Conservation (phyloP, 2,329 filamentous ascomycete genomes). For the Fusarium coicis region DNA sequence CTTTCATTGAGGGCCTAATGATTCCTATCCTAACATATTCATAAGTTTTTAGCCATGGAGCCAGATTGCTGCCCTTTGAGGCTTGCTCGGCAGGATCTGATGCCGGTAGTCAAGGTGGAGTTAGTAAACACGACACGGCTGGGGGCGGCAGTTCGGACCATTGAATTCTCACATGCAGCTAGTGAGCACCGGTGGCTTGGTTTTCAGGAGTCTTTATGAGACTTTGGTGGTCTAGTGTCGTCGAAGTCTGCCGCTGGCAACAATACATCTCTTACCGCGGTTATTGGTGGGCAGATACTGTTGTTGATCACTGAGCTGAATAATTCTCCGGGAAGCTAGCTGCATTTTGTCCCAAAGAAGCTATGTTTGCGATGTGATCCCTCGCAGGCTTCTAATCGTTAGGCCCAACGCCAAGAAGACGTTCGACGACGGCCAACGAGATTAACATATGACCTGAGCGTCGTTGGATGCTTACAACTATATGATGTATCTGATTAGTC, state of each 20-base stretch:
- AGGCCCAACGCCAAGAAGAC: not conserved
- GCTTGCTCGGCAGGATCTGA: not conserved
- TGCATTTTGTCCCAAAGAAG: not conserved
- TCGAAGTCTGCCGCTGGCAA: not conserved
- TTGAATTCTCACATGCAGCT: not conserved
- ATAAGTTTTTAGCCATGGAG: not conserved
- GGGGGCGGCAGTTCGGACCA: not conserved
- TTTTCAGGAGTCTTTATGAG: not conserved
- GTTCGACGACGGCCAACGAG: not conserved
- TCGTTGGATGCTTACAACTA: not conserved
- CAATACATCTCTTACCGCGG: not conserved
- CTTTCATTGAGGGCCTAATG: not conserved
- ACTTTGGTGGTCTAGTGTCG: not conserved
- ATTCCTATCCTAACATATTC: too few species aligned
- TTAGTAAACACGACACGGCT: not conserved
- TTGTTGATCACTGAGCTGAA: not conserved
- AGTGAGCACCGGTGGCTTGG: not conserved
- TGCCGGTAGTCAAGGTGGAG: not conserved
- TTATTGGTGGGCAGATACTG: not conserved
- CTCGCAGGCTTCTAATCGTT: not conserved
- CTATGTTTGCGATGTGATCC: not conserved
- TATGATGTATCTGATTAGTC: not conserved
- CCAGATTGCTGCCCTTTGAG: not conserved
- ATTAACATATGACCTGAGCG: not conserved
- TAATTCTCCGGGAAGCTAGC: too few species aligned